phyloP scores from a whole-genome alignment of 2,329 filamentous ascomycete species.

The Alternaria tenuissima region DNA sequence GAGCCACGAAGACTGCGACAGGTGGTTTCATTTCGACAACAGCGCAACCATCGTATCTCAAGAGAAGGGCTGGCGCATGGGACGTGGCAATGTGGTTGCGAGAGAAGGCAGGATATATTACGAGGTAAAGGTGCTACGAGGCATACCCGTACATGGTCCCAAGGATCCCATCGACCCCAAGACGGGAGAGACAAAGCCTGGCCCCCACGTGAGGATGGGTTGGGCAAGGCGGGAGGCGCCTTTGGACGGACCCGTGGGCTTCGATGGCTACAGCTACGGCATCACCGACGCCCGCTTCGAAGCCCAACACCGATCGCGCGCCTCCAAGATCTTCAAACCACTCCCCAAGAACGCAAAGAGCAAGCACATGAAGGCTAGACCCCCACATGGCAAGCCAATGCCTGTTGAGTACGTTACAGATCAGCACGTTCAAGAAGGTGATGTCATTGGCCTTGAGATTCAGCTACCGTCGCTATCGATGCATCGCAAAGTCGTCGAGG shows the following conservation, averaged over 20 bases:
- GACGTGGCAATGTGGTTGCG: slow-evolving; percentile 87
- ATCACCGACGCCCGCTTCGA: slow-evolving; percentile 90
- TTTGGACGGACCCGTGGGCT: slow-evolving; percentile 83
- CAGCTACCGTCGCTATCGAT: slow-evolving; percentile 84
- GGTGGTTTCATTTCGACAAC: slow-evolving; percentile 81
- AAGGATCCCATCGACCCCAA: slow-evolving; percentile 47
- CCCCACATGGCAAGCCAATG: slow-evolving; percentile 44
- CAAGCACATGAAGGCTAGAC: slow-evolving; percentile 52
- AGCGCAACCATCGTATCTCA: slow-evolving; percentile 82
- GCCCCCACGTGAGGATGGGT: slow-evolving; percentile 77
- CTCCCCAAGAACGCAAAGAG: slow-evolving; percentile 50
- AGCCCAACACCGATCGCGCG: slow-evolving; percentile 90
- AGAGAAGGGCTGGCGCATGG: slow-evolving; percentile 91
- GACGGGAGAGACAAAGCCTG: slow-evolving; percentile 57
- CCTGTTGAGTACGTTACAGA: slow-evolving; percentile 63
- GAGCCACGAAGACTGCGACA: slow-evolving; percentile 90
- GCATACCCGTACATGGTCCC: slow-evolving; percentile 64
- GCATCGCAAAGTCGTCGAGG: slow-evolving; percentile 87
- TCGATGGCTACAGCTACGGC: slow-evolving; percentile 92
- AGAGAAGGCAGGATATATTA: slow-evolving; percentile 92
- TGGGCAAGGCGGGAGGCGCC: slow-evolving; percentile 84
- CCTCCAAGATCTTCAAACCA: slow-evolving; percentile 77
- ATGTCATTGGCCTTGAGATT: slow-evolving; percentile 94
- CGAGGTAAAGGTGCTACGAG: slow-evolving; percentile 88
- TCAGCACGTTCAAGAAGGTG: slow-evolving; percentile 83